These are phyloP conservation scores for Chrysopogon serrulatus DNA, from an alignment of 176 grass and related monocot genomes.

Conservation along the genomic window DNA sequence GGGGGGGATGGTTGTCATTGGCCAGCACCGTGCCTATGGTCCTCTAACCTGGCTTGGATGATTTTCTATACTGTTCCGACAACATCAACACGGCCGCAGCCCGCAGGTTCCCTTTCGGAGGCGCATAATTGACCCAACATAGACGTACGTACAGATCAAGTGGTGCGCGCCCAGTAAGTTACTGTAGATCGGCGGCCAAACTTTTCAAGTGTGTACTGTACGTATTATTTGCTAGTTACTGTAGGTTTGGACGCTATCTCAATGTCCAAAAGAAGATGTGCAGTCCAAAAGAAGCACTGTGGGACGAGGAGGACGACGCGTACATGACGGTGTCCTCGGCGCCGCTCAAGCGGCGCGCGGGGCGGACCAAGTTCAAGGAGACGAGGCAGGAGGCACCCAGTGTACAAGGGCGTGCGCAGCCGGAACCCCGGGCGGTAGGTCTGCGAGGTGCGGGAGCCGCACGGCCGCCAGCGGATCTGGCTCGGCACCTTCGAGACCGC, in stretches of 20 bases:
- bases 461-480: conserved; percentile 62
- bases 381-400: conserved; percentile 68
- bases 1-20: too few relatives aligned
- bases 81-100: background rate
- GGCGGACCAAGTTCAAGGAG: conserved; percentile 75
- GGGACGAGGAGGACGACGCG: conserved; percentile 14
- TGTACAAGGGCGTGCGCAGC: conserved; percentile 67
- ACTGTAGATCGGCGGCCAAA: background rate
- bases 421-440: conserved; percentile 66
- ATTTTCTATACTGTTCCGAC: background rate
- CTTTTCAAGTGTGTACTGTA: too few relatives aligned
- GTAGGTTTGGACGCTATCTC: background rate
- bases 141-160: background rate
- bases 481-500: conserved; percentile 78
- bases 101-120: background rate
- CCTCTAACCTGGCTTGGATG: background rate
- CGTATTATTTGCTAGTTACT: too few relatives aligned
- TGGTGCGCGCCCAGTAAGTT: background rate
- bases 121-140: background rate
- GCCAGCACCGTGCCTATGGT: background rate
- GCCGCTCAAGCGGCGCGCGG: conserved; percentile 62
- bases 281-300: too few relatives aligned
- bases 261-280: too few relatives aligned
- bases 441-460: conserved; percentile 70
- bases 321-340: conserved; percentile 65